These are phyloP conservation scores for Sporothrix phasma DNA, from an alignment of 2,329 filamentous ascomycete species.

Conservation along the genomic window DNA sequence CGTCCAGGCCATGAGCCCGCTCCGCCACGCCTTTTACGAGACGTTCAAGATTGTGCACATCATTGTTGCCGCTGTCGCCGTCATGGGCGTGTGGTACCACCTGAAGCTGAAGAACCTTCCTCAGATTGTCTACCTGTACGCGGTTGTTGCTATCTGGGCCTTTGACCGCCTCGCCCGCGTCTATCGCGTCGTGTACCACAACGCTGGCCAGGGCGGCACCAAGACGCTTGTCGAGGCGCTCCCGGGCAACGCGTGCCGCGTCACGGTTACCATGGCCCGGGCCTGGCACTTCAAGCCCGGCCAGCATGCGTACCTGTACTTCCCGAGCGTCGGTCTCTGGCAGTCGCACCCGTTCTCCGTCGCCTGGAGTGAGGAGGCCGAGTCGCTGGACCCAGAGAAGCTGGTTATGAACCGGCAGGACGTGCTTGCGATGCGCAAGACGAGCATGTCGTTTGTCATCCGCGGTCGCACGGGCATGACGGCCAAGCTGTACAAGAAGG, in stretches of 20 bases:
- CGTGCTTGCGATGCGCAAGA: constrained; percentile 49
- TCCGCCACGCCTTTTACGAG: constrained; percentile 73
- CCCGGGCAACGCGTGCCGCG: constrained; percentile 62
- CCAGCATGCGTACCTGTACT: constrained; percentile 71
- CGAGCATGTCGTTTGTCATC: constrained; percentile 60
- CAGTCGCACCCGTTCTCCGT: constrained; percentile 74
- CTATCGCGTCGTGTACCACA: constrained; percentile 51
- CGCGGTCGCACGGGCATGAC: constrained; percentile 68
- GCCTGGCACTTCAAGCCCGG: constrained; percentile 69
- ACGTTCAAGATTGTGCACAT: constrained; percentile 67
- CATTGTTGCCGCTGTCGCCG: constrained; percentile 45
- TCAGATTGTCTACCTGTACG: constrained; percentile 50
- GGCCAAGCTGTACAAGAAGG: constrained; percentile 56
- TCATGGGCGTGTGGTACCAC: constrained; percentile 60
- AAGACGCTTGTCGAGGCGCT: constrained; percentile 63
- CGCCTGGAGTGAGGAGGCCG: constrained; percentile 63
- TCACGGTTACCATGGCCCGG: constrained; percentile 64
- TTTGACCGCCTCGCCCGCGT: constrained; percentile 53
- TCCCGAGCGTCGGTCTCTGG: constrained; percentile 61
- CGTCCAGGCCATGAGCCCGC: constrained; percentile 58
- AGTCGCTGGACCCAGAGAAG: constrained; percentile 41
- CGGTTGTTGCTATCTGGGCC: constrained; percentile 56
- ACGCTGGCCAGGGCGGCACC: constrained; percentile 56
- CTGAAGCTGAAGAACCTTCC: constrained; percentile 43
- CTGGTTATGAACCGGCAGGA: constrained; percentile 51